phyloP scores from a whole-genome alignment of 768 basidiomycete genomes.

The Trametes punicea region DNA sequence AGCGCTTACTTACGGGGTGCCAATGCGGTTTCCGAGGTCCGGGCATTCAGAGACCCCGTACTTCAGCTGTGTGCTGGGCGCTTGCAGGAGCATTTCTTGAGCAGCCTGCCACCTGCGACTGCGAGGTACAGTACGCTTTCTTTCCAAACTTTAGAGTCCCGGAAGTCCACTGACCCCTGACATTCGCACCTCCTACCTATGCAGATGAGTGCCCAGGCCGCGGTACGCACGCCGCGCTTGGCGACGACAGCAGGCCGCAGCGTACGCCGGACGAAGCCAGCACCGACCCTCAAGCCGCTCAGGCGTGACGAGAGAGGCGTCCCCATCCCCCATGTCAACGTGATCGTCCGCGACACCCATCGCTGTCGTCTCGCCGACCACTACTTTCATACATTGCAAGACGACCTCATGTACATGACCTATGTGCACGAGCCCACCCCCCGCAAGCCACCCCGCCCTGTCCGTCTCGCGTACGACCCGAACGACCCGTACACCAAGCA shows the following conservation, averaged over 20 bases:
- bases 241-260: slow-evolving; percentile 18
- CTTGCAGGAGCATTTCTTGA: slow-evolving; percentile 3
- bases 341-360: slow-evolving; percentile 67
- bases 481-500: slow-evolving; percentile 79
- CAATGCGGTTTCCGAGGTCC: no score
- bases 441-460: slow-evolving; percentile 50
- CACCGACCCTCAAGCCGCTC: slow-evolving; percentile 32
- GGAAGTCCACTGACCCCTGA: neutral
- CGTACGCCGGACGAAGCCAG: slow-evolving; percentile 22
- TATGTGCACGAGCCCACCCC: slow-evolving; percentile 73
- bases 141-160: neutral
- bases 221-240: slow-evolving; percentile 9
- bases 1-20: no score
- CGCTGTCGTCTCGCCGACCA: slow-evolving; percentile 76
- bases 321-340: slow-evolving; percentile 66
- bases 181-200: neutral
- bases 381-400: slow-evolving; percentile 77
- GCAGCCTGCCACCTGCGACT: slow-evolving; percentile 5
- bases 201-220: slow-evolving; percentile 23
- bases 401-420: slow-evolving; percentile 93
- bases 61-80: neutral
- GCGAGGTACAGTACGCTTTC: neutral
- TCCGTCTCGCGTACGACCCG: slow-evolving; percentile 71
- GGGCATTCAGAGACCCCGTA: neutral
- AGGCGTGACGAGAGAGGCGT: slow-evolving; percentile 52